These are phyloP conservation scores for Microcyclospora pomicola DNA, from an alignment of 2,329 filamentous ascomycete species.

Conservation along the genomic window DNA sequence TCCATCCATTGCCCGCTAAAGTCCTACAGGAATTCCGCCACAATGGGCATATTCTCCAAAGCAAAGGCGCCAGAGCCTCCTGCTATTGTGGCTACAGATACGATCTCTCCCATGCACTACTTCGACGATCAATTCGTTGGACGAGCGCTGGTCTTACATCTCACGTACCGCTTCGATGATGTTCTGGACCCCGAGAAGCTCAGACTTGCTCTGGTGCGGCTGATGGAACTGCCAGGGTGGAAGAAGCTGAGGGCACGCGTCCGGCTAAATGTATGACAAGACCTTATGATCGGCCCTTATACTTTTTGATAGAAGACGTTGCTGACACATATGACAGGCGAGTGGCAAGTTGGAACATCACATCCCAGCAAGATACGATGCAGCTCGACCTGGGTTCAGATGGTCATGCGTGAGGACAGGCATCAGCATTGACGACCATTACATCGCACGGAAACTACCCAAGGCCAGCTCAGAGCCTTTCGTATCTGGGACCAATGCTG, in stretches of 20 bases:
- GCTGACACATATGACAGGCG: slow-evolving; percentile 1
- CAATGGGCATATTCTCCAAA: too few species aligned
- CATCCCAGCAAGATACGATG: slow-evolving; percentile 5
- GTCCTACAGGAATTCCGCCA: too few species aligned
- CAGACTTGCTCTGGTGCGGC: slow-evolving; percentile 3
- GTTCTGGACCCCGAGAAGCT: slow-evolving; percentile 7
- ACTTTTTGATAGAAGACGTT: background rate
- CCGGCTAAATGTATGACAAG: slow-evolving; percentile 4
- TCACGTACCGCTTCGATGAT: slow-evolving; percentile 8
- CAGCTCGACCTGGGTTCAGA: slow-evolving; percentile 5
- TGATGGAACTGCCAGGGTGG: slow-evolving; percentile 6
- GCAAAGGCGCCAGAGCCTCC: background rate
- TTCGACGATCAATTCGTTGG: slow-evolving; percentile 3
- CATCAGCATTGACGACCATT: slow-evolving; percentile 5
- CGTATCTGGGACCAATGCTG: background rate
- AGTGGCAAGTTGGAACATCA: slow-evolving; percentile 6
- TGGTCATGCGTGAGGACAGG: slow-evolving; percentile 3
- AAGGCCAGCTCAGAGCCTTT: background rate
- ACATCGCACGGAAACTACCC: slow-evolving; percentile 4
- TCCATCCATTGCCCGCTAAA: too few species aligned
- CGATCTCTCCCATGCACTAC: slow-evolving; percentile 4
- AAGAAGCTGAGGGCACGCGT: slow-evolving; percentile 4
- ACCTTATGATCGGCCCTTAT: background rate
- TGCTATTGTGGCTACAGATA: slow-evolving; percentile 1
- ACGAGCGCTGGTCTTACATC: slow-evolving; percentile 5